Base-by-base conservation (phyloP, 208 protist genomes). In the Balamuthia mandrillaris region DNA sequence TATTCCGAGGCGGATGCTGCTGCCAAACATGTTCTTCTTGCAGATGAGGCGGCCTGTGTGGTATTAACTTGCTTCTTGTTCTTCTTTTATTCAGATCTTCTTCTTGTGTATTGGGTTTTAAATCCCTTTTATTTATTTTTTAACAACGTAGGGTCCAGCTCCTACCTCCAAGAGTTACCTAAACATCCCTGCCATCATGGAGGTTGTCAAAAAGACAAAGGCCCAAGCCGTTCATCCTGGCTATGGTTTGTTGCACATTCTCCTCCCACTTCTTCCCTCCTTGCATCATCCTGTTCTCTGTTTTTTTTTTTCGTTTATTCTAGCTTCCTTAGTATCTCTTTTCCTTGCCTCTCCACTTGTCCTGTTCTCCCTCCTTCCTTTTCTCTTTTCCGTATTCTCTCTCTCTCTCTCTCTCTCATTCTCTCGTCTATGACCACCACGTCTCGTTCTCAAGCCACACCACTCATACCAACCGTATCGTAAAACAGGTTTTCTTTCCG, bases 401-500 rank as follows among this genome's bases (percentile, higher is more conserved):
- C n/a, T 31, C 24, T 24, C 10, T 10, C 58, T 35, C 9, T 0
- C 91, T 97, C 85, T 96, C 96, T 2, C 94, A 99, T 60, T 96
- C 99, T 87, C 96, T 97, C 10, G 97, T 97, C 54, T 99, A 99
- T 86, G n/a, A n/a, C n/a, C n/a, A n/a, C n/a, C n/a, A n/a, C n/a
- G n/a, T n/a, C n/a, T n/a, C n/a, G n/a, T n/a, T n/a, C n/a, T n/a
- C n/a, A 14, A 54, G 16, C 49, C 49, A 54, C 49, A 78, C 92
- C 12, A 94, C 94, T 41, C n/a, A 79, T n/a, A 60, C 82, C 37
- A 94, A n/a, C n/a, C 96, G 90, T 94, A 95, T n/a, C n/a, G n/a
- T n/a, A n/a, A n/a, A n/a, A n/a, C n/a, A n/a, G 66, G 66, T 54
- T 77, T 77, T 45, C 66, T 77, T 39, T 77, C 66, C 44, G 66